Conservation (phyloP, 331 rosid species). For the Telfairia occidentalis region DNA sequence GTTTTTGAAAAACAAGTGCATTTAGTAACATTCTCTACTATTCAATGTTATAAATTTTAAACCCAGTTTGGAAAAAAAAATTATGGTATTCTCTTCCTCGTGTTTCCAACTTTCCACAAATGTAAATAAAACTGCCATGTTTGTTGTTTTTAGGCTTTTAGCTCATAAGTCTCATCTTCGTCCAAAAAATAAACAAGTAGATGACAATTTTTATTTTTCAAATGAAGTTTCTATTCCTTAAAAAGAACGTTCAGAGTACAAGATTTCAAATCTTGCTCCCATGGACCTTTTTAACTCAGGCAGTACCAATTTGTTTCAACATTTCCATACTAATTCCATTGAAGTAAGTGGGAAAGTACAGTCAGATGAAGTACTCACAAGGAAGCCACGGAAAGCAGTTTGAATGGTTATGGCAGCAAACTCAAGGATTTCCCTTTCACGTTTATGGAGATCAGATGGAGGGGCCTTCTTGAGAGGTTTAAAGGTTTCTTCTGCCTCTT, state of each 20-base stretch:
- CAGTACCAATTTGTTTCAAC: neutral
- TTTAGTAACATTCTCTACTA: neutral
- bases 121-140: neutral
- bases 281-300: neutral
- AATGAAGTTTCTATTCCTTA: neutral
- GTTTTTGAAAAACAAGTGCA: neutral
- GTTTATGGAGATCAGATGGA: conserved; percentile 11
- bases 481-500: conserved; percentile 13
- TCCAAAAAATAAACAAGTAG: neutral
- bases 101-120: neutral
- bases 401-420: conserved; percentile 57
- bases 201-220: neutral
- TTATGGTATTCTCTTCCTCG: neutral
- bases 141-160: neutral
- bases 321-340: neutral
- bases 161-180: neutral
- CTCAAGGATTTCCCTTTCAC: conserved; percentile 24
- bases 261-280: neutral
- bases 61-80: neutral
- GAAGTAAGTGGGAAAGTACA: neutral
- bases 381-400: conserved; percentile 64
- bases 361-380: conserved; percentile 48
- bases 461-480: conserved; percentile 12
- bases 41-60: neutral
- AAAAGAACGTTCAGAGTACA: neutral